Base-by-base conservation (phyloP, 116 monocot species). In the Zostera marina region DNA sequence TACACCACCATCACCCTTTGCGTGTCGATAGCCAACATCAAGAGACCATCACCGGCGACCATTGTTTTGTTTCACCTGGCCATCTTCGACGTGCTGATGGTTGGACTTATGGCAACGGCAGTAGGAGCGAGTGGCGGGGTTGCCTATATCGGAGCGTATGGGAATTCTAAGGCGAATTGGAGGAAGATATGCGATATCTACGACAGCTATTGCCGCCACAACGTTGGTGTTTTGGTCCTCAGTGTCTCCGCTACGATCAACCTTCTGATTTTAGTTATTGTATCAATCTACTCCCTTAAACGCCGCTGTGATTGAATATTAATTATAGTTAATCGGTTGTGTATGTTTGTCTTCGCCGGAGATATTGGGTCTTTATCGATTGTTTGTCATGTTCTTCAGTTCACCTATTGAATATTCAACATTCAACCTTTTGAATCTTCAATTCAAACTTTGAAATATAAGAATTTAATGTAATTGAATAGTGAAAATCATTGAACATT, bases 71-170 rank as follows among this genome's bases (percentile, higher is more conserved):
- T 76, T 54, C 16, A 7, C 19, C 41, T 67, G 17, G n/a, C 24
- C n/a, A 7, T 56, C 0, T 11, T 67, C 11, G 76, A 76, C 48
- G 40, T 58, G 47, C 70, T 75, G 3, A 51, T 75, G 70, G 47
- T 48, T 11, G 70, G 65, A 23, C 38, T 75, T 42, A 55, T 70
- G 69, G 75, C 69, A n/a, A 65, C 75, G 47, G 75, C 70, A 19
- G 65, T 70, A 17, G 69, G 75, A 25, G 55, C 75, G 12, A 61
- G 21, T 4, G 75, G 40, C 10, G 39, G 39, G 11, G 66, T 75
- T n/a, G 75, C 69, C 3, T 75, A 75, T 56, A 38, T 75, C 20
- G 75, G 75, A 2, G 32, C 70, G 54, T 70, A 56, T 40, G 75
- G 75, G 2, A 64, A 75, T 65, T 59, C 54, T 1, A 64, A 75